Base-by-base conservation (phyloP, 495 filamentous ascomycete genomes). In the Pyrenopolyporus hunteri region DNA sequence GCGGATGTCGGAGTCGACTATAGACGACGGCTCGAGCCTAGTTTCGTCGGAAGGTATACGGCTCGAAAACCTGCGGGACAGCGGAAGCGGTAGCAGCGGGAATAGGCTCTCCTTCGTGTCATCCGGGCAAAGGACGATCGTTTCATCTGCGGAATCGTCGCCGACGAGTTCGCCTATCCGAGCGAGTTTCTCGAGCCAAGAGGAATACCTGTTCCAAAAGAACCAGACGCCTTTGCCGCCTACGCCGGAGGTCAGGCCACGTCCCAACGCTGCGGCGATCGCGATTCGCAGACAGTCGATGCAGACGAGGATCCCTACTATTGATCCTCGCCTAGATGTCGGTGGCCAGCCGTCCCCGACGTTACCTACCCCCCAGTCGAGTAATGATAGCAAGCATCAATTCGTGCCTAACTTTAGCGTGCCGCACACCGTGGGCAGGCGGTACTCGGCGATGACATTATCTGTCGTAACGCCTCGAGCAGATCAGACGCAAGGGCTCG, bases 101-200 rank as follows among this genome's bases (percentile, higher is more conserved):
- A 78, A 87, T 57, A 83, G 84, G 19, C 79, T 88, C 28, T 87
- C 88, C 5, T 86, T 80, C 35, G 69, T 85, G 16, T 83, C 82
- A 25, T 83, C 86, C 1, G 83, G 85, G 20, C 82, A 85, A 39
- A 78, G 80, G 23, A 85, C 83, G 0, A 70, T 80, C 9, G 56
- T 84, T 4, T 84, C 82, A 6, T 85, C 83, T 7, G 73, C 78
- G 17, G 75, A 75, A 11, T 85, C 83, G 3, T 85, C 83, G 1
- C 78, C 80, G 6, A 72, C 76, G 6, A 77, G 67, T 49, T 85
- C 83, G 5, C 76, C 81, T 0, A 70, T 76, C 4, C 69, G 75
- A n/a, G 78, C 77, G 6, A 78, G 75, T 28, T 79, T 80, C 46
- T 69, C 70, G 32, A 71, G 67, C 13, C 64, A 70, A 10, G 76